Conservation (phyloP, 768 basidiomycete genomes). For the Lentinus brumalis region DNA sequence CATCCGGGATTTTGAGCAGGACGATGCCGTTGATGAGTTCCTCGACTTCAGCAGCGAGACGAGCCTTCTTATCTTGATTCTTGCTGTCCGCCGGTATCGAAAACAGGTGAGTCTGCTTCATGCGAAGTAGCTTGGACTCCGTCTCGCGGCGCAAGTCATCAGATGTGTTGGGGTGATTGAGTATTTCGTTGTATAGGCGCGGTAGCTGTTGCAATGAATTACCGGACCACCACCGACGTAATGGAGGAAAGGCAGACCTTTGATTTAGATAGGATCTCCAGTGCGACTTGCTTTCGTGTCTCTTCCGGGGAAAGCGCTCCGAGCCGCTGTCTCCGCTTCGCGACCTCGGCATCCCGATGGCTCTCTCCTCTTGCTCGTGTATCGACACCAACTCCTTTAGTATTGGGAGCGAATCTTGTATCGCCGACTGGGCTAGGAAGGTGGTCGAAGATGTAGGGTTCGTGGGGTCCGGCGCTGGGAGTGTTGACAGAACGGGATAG, state of each 20-base stretch:
- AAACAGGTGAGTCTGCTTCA: constrained; percentile 62
- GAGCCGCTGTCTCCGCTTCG: constrained; percentile 76
- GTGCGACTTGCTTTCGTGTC: constrained; percentile 61
- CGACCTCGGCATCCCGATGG: constrained; percentile 65
- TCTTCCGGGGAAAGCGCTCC: constrained; percentile 63
- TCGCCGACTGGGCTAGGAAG: constrained; percentile 55
- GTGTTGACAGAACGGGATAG: constrained; percentile 57
- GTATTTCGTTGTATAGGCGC: constrained; percentile 70
- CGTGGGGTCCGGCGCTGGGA: constrained; percentile 79
- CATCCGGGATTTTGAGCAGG: constrained; percentile 73
- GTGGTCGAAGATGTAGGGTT: constrained; percentile 66
- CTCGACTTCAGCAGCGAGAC: constrained; percentile 63
- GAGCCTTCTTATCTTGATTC: constrained; percentile 41
- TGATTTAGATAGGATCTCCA: constrained; percentile 65
- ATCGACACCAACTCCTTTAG: constrained; percentile 72
- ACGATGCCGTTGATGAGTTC: constrained; percentile 75
- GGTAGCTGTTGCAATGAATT: constrained; percentile 52
- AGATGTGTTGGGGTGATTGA: constrained; percentile 77
- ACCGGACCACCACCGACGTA: not conserved
- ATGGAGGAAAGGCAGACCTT: constrained; percentile 42
- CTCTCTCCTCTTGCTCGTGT: constrained; percentile 63
- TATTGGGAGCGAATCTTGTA: constrained; percentile 70
- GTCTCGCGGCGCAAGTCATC: constrained; percentile 78
- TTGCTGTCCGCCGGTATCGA: constrained; percentile 51
- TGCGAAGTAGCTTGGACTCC: constrained; percentile 73